phyloP scores from a whole-genome alignment of 2,329 filamentous ascomycete genomes.

The Exophiala oligosperma region DNA sequence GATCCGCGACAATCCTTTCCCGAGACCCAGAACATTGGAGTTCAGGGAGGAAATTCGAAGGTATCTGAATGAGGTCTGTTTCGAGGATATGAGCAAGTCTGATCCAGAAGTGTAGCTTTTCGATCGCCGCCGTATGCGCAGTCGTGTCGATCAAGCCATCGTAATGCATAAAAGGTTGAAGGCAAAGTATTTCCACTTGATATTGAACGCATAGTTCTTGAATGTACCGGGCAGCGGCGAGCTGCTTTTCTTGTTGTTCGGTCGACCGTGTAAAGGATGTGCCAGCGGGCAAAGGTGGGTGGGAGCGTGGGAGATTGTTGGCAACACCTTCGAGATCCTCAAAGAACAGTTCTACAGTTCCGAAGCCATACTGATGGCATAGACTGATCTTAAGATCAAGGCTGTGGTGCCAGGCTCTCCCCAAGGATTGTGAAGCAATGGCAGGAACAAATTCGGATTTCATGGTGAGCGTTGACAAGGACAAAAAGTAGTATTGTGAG shows the following conservation, averaged over 20 bases:
- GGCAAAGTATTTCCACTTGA: conserved; percentile 24
- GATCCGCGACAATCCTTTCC: conserved; percentile 38
- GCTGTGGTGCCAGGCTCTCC: conserved; percentile 69
- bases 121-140: conserved; percentile 58
- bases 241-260: conserved; percentile 16
- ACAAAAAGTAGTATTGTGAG: no score
- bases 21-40: conserved; percentile 49
- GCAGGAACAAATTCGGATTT: conserved; percentile 45
- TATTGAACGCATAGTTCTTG: conserved; percentile 16
- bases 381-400: conserved; percentile 67
- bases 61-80: conserved; percentile 74
- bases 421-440: conserved; percentile 76
- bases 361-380: conserved; percentile 64
- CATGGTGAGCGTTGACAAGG: conserved; percentile 11
- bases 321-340: conserved; percentile 71
- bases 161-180: conserved; percentile 70
- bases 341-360: conserved; percentile 74
- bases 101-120: conserved; percentile 70
- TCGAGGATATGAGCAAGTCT: conserved; percentile 61
- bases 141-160: conserved; percentile 68
- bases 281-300: conserved; percentile 4
- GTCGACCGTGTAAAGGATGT: conserved; percentile 18
- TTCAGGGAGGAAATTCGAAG: conserved; percentile 65
- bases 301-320: conserved; percentile 14
- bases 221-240: conserved; percentile 24